phyloP scores from a whole-genome alignment of 2,329 filamentous ascomycete genomes.

The Beauveria scarabaeidicola region DNA sequence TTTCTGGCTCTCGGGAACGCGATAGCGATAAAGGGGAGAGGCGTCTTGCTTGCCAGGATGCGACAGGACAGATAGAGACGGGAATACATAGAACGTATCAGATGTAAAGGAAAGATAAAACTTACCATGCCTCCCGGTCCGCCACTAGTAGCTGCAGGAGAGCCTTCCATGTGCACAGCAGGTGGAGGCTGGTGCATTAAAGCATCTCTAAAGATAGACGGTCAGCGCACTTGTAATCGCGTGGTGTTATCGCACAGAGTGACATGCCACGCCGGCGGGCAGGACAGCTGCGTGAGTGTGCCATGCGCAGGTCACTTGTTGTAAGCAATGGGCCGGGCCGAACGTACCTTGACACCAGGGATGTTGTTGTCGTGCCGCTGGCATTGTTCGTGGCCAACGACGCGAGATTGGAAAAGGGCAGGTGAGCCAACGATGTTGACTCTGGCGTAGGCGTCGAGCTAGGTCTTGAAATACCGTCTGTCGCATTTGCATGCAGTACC shows the following conservation, averaged over 20 bases:
- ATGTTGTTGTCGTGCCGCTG: constrained; percentile 29
- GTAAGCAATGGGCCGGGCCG: neutral
- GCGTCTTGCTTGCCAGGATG: neutral
- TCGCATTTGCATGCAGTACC: constrained; percentile 28
- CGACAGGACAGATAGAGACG: constrained; percentile 8
- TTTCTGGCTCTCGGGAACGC: neutral
- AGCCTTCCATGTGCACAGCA: constrained; percentile 14
- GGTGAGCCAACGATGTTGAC: constrained; percentile 33
- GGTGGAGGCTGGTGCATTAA: constrained; percentile 12
- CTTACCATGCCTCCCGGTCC: constrained; percentile 34
- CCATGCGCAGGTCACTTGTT: neutral
- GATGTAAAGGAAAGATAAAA: constrained; percentile 14
- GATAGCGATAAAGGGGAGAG: constrained; percentile 12
- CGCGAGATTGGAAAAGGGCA: constrained; percentile 34
- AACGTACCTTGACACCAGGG: constrained; percentile 40
- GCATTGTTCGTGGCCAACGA: constrained; percentile 31
- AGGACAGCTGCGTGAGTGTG: neutral
- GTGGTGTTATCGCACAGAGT: neutral
- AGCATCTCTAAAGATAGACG: constrained; percentile 6
- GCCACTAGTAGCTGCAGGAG: constrained; percentile 32
- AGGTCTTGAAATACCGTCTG: constrained; percentile 42
- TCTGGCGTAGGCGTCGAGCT: constrained; percentile 40
- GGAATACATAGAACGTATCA: constrained; percentile 7
- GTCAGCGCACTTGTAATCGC: constrained; percentile 12
- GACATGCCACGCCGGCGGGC: constrained; percentile 10